Evolutionary conservation across 2,329 filamentous ascomycete species (phyloP), one percentile per base, ranked within the genome.

Genomic region (Stagonosporopsis chrysanthemi): DNA sequence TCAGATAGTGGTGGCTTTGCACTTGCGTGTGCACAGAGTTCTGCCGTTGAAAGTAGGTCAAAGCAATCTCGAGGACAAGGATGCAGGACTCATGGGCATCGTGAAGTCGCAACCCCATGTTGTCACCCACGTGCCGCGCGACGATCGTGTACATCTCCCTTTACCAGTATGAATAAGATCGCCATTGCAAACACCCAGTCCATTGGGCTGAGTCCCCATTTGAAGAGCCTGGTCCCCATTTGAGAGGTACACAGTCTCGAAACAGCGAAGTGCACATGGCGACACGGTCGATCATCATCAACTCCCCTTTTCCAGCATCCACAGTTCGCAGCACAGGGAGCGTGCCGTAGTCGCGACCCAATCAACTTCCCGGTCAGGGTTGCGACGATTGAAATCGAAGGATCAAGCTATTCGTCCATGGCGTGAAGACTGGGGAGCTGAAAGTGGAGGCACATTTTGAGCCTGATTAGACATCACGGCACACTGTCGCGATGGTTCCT

Each of bases 381-480:
- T 26, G 19, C 48, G 39, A 23, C 44, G 31, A 40, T 9, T 44
- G 26, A 24, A 12, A 39, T 40, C 33, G 19, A 49, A 44, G 43
- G 48, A 57, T 57, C 48, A 36, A 40, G 26, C 54, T 49, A 48
- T 22, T 39, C 48, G 33, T 49, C 39, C 43, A 56, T n/a, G 35
- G 42, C 52, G 24, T 49, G 55, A 31, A 42, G 23, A 50, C 22
- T 46, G 22, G 55, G 42, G 33, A 49, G 41, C 49, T 51, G 48
- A 49, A 14, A 47, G 41, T 41, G 55, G 58, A 41, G 44, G 26
- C 28, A 23, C 35, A 17, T 36, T 45, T 35, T 49, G 56, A 61
- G 50, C 58, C 52, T 59, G 60, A 56, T 61, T 57, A 49, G 33
- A 52, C 54, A 42, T 61, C 55, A 43, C 56, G 42, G 57, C 41